Evolutionary conservation across 805 yeast species (phyloP).

Genomic region (Pichia nakasei): DNA sequence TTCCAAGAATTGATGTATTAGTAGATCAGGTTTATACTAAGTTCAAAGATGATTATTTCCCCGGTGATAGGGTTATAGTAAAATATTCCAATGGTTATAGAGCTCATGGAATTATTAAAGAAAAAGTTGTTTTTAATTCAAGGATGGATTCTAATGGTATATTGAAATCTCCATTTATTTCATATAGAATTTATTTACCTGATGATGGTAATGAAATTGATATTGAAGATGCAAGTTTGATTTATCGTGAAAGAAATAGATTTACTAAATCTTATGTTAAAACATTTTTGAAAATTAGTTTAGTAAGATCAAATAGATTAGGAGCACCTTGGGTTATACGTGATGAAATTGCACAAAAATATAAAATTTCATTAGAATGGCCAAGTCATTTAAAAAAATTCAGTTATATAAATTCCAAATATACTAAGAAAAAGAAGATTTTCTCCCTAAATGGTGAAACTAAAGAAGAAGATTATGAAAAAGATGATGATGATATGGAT

Average conservation of each 20-base stretch:
- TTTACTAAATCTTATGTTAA: constrained; percentile 87
- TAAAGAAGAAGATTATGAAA: background rate
- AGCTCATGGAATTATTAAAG: constrained; percentile 62
- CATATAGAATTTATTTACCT: constrained; percentile 59
- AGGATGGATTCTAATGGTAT: constrained; percentile 30
- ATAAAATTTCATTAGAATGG: constrained; percentile 52
- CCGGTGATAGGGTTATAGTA: constrained; percentile 77
- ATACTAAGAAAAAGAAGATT: background rate
- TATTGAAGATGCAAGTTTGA: constrained; percentile 56
- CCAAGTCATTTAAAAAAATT: constrained; percentile 44
- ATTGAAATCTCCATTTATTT: constrained; percentile 39
- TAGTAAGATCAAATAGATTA: constrained; percentile 67
- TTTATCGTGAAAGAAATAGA: constrained; percentile 73
- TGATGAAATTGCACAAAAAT: constrained; percentile 61
- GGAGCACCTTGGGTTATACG: constrained; percentile 97
- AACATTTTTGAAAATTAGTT: constrained; percentile 74
- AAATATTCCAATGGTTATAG: constrained; percentile 31
- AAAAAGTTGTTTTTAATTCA: constrained; percentile 72
- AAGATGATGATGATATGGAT: background rate
- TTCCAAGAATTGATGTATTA: constrained; percentile 72
- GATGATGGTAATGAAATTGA: constrained; percentile 37
- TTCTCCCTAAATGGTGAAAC: constrained; percentile 1
- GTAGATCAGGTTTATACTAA: constrained; percentile 78
- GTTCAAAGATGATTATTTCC: constrained; percentile 78
- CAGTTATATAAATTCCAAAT: constrained; percentile 7